Evolutionary conservation across 2,329 filamentous ascomycete species (phyloP).

Genomic region (Scorias spongiosa): DNA sequence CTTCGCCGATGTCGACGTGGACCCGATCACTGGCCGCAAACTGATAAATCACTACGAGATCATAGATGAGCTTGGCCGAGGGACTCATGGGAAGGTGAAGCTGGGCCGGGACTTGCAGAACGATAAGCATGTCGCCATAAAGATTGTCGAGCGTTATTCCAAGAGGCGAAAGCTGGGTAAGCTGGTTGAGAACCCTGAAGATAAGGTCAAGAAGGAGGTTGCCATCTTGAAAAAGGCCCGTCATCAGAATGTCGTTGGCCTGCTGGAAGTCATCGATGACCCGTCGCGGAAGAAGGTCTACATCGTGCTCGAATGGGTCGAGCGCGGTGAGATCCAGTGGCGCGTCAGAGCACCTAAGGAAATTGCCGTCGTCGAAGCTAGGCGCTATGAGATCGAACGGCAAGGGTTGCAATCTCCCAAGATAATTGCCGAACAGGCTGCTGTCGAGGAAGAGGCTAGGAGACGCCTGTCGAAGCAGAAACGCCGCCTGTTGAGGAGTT

Average conservation of each 20-base stretch:
- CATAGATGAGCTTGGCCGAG: slow-evolving; percentile 86
- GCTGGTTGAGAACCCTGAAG: slow-evolving; percentile 46
- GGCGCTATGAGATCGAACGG: slow-evolving; percentile 60
- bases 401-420: slow-evolving; percentile 30
- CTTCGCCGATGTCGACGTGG: slow-evolving; percentile 79
- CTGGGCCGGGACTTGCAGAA: slow-evolving; percentile 61
- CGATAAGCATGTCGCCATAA: slow-evolving; percentile 78
- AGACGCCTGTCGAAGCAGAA: slow-evolving; percentile 41
- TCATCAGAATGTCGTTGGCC: slow-evolving; percentile 88
- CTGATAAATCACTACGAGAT: slow-evolving; percentile 97
- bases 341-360: slow-evolving; percentile 73
- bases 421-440: slow-evolving; percentile 28
- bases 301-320: slow-evolving; percentile 89
- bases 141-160: slow-evolving; percentile 92
- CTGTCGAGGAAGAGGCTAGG: slow-evolving; percentile 29
- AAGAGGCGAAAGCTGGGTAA: slow-evolving; percentile 82
- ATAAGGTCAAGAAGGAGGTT: slow-evolving; percentile 88
- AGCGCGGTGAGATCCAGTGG: slow-evolving; percentile 89
- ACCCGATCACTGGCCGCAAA: slow-evolving; percentile 80
- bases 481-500: slow-evolving; percentile 21
- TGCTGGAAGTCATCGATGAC: slow-evolving; percentile 95
- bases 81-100: slow-evolving; percentile 96
- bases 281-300: slow-evolving; percentile 95
- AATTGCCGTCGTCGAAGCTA: slow-evolving; percentile 69
- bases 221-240: slow-evolving; percentile 97